Evolutionary conservation across 306 rosid species (phyloP), one percentile per base, ranked within the genome.

Genomic region (Lathyrus tuberosus): DNA sequence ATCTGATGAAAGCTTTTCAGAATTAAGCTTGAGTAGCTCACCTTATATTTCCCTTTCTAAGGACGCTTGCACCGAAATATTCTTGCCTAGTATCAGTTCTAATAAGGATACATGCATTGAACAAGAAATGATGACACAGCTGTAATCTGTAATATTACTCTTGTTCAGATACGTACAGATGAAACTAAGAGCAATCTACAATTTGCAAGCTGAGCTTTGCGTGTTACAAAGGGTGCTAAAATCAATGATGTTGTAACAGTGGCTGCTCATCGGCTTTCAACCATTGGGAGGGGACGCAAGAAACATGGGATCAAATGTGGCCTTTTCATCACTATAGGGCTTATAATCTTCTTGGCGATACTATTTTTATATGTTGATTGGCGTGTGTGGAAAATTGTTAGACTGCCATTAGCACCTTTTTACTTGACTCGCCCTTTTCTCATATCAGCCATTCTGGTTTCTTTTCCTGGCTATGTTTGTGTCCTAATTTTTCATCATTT

Each of bases 351-450:
- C 86, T 69, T 87, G 80, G 69, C 77, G 6, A 69, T 78, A 62
- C 80, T 93, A 63, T 89, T 90, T 60, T 59, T 87, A 69, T 93
- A 82, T 69, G 89, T 90, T 62, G 98, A 93, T 83, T 90, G 89
- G 85, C 90, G 97, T 80, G 94, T 96, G 30, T 93, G 97, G 98
- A 83, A 85, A 75, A 85, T 91, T 51, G 96, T 93, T 70, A 86
- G 96, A 72, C 81, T 93, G 26, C 98, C 98, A 53, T 81, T 93
- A 73, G 78, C 78, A 52, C 79, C 90, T 2, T 90, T 90, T 80
- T 89, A 86, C 82, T 78, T 93, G 83, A 90, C 91, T 68, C 78
- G 96, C 9, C 98, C 97, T 17, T 93, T 93, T 76, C 71, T 90
- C 37, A 35, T 82, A 70, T 90, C 98, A 38, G 96, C 91, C 78